phyloP scores from a whole-genome alignment of 768 basidiomycete genomes.

The Sarcodon sp. region DNA sequence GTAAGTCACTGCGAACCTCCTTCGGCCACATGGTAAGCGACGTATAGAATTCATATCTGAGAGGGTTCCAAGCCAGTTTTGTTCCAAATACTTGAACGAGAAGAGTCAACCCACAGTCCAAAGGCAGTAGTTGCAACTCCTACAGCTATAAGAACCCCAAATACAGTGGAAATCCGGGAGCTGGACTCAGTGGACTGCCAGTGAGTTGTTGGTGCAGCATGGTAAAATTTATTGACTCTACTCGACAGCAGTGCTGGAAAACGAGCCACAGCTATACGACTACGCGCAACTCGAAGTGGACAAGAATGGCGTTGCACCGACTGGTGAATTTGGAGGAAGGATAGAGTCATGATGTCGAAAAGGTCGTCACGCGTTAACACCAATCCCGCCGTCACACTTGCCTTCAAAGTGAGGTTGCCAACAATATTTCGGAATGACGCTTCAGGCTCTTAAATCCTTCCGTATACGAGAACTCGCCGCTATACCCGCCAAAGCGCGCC shows the following conservation, averaged over 20 bases:
- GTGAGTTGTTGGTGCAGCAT: background rate
- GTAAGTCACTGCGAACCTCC: conserved; percentile 50
- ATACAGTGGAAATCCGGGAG: conserved; percentile 22
- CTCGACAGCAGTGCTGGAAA: no score
- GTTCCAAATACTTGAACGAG: background rate
- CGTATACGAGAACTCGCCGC: conserved; percentile 31
- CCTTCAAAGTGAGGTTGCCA: background rate
- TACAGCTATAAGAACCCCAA: conserved; percentile 21
- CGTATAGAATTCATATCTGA: conserved; percentile 42
- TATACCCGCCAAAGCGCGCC: conserved; percentile 14
- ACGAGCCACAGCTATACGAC: no score
- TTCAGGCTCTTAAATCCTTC: conserved; percentile 29
- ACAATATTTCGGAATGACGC: conserved; percentile 4
- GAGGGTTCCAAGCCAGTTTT: background rate
- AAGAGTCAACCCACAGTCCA: conserved; percentile 23
- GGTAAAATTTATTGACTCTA: no score
- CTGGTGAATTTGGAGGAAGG: no score
- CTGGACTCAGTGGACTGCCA: conserved; percentile 1
- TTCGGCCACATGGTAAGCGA: conserved; percentile 55
- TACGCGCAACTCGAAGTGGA: no score
- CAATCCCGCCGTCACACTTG: no score
- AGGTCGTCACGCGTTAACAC: no score
- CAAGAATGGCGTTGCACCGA: no score
- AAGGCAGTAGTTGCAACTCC: conserved; percentile 28
- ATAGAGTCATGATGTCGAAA: no score